Percentiles rank a stretch among this genome's conserved stretches.
Conservation (phyloP, 208 protist species). For the Acanthamoeba healyi region DNA sequence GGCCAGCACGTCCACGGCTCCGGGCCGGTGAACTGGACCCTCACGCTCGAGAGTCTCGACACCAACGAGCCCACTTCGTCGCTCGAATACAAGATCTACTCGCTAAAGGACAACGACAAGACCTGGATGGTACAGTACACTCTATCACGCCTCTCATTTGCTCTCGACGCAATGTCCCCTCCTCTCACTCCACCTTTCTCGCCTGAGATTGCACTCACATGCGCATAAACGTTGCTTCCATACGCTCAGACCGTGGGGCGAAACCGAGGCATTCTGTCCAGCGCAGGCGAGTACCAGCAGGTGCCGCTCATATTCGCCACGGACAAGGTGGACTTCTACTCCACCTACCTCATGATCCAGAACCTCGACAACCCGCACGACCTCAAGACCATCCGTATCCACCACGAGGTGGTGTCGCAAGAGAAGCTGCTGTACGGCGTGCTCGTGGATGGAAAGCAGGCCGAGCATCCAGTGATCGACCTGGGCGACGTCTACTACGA, state of each 20-base stretch:
- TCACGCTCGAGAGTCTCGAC: conserved; percentile 76
- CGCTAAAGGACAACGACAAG: conserved; percentile 78
- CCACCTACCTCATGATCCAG: conserved; percentile 80
- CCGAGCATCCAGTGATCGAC: conserved; percentile 69
- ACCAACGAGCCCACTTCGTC: conserved; percentile 19
- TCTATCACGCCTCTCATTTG: background rate
- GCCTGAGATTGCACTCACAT: background rate
- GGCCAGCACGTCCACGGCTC: conserved; percentile 79
- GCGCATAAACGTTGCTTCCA: background rate
- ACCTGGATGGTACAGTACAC: conserved; percentile 72
- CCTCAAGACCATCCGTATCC: conserved; percentile 80
- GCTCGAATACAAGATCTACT: conserved; percentile 82
- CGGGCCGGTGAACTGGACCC: conserved; percentile 77
- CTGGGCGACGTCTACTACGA: conserved; percentile 80
- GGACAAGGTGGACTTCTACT: conserved; percentile 83
- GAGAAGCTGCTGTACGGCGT: conserved; percentile 78
- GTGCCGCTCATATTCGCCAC: conserved; percentile 81
- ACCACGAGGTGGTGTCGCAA: conserved; percentile 68
- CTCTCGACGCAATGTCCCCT: background rate
- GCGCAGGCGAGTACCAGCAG: conserved; percentile 75
- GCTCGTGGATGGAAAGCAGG: conserved; percentile 78
- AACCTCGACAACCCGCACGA: conserved; percentile 83
- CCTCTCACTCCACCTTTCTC: too few relatives aligned
- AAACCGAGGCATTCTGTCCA: conserved; percentile 80
- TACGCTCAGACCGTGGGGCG: conserved; percentile 35